Base-by-base conservation (phyloP, 306 rosid genomes). In the Astragalus membranaceus region DNA sequence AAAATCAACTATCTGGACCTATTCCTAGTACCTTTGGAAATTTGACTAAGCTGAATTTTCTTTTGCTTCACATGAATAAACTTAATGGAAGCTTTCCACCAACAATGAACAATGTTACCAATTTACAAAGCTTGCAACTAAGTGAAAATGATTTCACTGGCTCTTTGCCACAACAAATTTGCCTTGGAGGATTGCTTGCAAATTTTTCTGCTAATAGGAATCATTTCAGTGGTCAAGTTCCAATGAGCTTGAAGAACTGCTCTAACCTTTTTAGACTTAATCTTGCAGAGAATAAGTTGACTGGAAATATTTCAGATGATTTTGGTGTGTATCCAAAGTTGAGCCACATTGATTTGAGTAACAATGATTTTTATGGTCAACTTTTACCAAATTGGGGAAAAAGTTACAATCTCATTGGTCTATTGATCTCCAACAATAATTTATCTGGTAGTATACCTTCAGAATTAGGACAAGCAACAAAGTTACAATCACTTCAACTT, bases 261-360 rank as follows among this genome's bases (percentile, higher is more conserved):
- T 51, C 80, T 4, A 70, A 33, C 51, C 74, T 80, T 47, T 0
- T 5, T 4, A 80, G 87, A 70, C 59, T 83, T 29, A 72, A 75
- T 44, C 54, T 83, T 39, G 77, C 43, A 6, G 16, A 20, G 15
- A 86, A 83, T 48, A 73, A 8, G 11, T 10, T 80, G 10, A 10
- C 2, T n/a, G 87, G 84, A 69, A 75, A 83, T 42, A 78, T 83
- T 46, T 56, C 78, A 8, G 13, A 72, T n/a, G 83, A 58, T 46
- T 74, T 83, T 17, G 85, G 84, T 8, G 35, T 63, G 7, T 83
- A 83, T 61, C 85, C 82, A 29, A 5, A 78, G 11, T 15, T 83
- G 60, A 0, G 0, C 8, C 60, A 8, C 56, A 64, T 73, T 4
- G n/a, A 39, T 55, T 41, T 83, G n/a, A 83, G 84, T 4, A 16